Conservation (phyloP, 192 early-diverging fungal genomes). For the Coemansia sp. region DNA sequence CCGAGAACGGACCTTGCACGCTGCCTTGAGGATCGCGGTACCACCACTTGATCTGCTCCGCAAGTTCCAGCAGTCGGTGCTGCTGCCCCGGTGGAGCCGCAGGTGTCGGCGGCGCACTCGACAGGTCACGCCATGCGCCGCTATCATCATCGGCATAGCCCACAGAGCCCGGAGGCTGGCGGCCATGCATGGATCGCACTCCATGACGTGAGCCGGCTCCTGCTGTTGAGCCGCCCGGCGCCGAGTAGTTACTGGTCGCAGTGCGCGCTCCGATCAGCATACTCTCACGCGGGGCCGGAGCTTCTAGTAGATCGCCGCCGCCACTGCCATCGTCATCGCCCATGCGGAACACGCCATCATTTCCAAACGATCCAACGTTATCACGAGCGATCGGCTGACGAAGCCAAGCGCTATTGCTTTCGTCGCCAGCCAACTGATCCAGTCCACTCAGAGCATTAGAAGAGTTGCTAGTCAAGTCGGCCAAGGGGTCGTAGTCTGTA, state of each 20-base stretch:
- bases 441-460: background rate
- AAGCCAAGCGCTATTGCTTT: conserved; percentile 50
- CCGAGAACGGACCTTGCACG: conserved; percentile 87
- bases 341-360: conserved; percentile 68
- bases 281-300: background rate
- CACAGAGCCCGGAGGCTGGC: background rate
- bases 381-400: conserved; percentile 59
- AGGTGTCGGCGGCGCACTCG: conserved; percentile 2
- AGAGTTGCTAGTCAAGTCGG: background rate
- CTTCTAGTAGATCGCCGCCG: conserved; percentile 29
- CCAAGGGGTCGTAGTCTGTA: background rate
- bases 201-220: background rate
- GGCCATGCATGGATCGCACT: background rate
- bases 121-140: conserved; percentile 21
- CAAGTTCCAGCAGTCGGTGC: conserved; percentile 34
- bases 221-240: background rate
- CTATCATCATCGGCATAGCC: conserved; percentile 10
- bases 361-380: conserved; percentile 65
- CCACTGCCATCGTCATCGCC: conserved; percentile 37
- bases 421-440: conserved; percentile 23
- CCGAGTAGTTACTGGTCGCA: background rate
- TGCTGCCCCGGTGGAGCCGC: conserved; percentile 2
- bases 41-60: conserved; percentile 63
- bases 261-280: background rate
- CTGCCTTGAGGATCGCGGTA: conserved; percentile 83